Evolutionary conservation across 2,329 filamentous ascomycete species (phyloP).

Genomic region (Cladosporium sp.): DNA sequence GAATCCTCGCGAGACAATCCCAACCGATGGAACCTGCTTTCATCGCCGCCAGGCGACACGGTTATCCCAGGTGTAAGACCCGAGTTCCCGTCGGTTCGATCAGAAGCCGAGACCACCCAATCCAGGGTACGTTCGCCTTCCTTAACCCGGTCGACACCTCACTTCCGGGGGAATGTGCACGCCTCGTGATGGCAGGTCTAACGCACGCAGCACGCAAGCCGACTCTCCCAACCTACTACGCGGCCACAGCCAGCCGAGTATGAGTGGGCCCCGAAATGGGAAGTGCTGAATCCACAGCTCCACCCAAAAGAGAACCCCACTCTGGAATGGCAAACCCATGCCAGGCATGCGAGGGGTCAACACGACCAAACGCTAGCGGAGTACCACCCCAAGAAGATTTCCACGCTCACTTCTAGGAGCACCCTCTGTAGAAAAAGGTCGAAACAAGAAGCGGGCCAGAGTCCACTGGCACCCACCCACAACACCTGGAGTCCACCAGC

Average conservation of each 20-base stretch:
- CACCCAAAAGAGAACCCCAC: neutral
- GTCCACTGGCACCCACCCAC: neutral
- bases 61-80: neutral
- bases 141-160: slow-evolving; percentile 2
- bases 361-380: neutral
- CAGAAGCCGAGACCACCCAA: neutral
- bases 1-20: neutral
- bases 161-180: slow-evolving; percentile 1
- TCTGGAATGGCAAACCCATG: slow-evolving; percentile 1
- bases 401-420: slow-evolving; percentile 2
- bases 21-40: neutral
- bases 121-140: neutral
- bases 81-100: slow-evolving; percentile 1
- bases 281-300: neutral
- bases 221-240: slow-evolving; percentile 2
- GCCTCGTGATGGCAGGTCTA: neutral
- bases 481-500: slow-evolving; percentile 1
- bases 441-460: neutral
- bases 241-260: neutral
- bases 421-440: neutral
- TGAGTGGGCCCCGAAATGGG: neutral
- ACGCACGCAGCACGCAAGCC: neutral
- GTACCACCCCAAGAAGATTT: neutral
- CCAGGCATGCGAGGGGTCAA: neutral
- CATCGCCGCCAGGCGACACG: neutral